These are phyloP conservation scores for Davidsoniella eucalypti DNA, from an alignment of 2,329 filamentous ascomycete species.

Conservation along the genomic window DNA sequence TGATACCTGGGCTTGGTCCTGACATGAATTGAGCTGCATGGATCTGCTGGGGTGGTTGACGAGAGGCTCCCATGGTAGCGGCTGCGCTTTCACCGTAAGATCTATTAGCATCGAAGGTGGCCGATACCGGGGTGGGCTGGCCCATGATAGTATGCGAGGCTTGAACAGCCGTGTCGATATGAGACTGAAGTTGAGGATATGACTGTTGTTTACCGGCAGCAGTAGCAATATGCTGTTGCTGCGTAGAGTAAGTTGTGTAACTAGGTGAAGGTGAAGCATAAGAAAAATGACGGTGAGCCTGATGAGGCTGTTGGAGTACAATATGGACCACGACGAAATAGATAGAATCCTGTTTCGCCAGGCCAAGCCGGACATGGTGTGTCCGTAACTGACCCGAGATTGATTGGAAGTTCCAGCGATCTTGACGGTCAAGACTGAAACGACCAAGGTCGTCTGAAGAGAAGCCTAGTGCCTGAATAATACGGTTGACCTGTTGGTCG, in stretches of 20 bases:
- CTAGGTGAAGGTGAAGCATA: conserved; percentile 31
- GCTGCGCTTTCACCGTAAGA: conserved; percentile 23
- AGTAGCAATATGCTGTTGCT: conserved; percentile 9
- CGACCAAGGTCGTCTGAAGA: conserved; percentile 34
- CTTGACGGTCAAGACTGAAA: conserved; percentile 35
- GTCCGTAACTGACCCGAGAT: conserved; percentile 34
- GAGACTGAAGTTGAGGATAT: conserved; percentile 18
- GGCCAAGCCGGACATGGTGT: conserved; percentile 35
- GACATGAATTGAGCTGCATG: conserved; percentile 19
- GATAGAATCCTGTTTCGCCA: conserved; percentile 44
- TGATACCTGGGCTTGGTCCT: conserved; percentile 26
- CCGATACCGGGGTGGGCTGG: conserved; percentile 30
- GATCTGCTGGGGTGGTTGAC: conserved; percentile 17
- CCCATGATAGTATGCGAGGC: conserved; percentile 20
- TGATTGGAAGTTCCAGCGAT: conserved; percentile 37
- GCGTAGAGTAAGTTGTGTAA: conserved; percentile 22
- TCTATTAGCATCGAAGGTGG: conserved; percentile 30
- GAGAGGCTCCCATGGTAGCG: conserved; percentile 19
- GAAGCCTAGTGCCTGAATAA: conserved; percentile 39
- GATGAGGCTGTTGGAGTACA: conserved; percentile 16
- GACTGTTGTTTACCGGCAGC: background rate
- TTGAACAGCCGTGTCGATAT: conserved; percentile 13
- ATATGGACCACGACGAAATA: conserved; percentile 43
- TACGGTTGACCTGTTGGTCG: conserved; percentile 34
- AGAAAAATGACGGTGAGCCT: conserved; percentile 17